Base-by-base conservation (phyloP, 1,284 basidiomycete genomes). In the Hymenochaete sp. region DNA sequence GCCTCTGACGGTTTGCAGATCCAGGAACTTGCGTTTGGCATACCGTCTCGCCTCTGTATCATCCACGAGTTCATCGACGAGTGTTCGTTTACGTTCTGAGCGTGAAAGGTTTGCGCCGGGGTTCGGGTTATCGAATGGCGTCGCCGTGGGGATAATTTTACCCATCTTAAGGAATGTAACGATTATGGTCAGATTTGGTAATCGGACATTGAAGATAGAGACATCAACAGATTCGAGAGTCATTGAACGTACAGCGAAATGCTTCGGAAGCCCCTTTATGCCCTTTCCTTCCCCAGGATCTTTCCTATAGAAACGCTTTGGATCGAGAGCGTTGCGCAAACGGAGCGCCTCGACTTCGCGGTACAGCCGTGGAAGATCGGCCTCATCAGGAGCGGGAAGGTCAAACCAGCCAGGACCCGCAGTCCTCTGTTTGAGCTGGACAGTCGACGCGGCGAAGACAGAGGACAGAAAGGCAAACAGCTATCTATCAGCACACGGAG, bases 281-380 rank as follows among this genome's bases (percentile, higher is more conserved):
- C 86, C 89, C 57, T 79, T 88, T 32, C 88, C 78, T 69, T 93
- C 84, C 3, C 83, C 82, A 45, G 82, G 77, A 42, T 89, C 86
- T 57, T 82, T 87, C 47, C 77, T 67, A 69, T 97, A 93, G 70
- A 98, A 98, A 26, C 93, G 74, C 64, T 98, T 98, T 5, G 95
- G 93, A 59, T 98, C 95, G 27, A 98, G 74, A 47, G 93, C 85
- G 60, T 95, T 95, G 38, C 88, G 80, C 42, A 98, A 68, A 18
- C 91, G 79, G 42, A 98, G 70, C 1, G 95, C 91, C 62, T 97
- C 92, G 27, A 97, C 88, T 67, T 98, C 93, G 47, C 87, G 81
- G 57, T 92, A 73, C 53, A 98, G 72, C 47, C 85, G 77, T 26
- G 90, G 88, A 4, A 93, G 69, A 50, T 92, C 79, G 7, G 85